Evolutionary conservation across 495 filamentous ascomycete genomes (phyloP), one percentile per base, ranked within the genome.

Genomic region (Entonaema liquescens): DNA sequence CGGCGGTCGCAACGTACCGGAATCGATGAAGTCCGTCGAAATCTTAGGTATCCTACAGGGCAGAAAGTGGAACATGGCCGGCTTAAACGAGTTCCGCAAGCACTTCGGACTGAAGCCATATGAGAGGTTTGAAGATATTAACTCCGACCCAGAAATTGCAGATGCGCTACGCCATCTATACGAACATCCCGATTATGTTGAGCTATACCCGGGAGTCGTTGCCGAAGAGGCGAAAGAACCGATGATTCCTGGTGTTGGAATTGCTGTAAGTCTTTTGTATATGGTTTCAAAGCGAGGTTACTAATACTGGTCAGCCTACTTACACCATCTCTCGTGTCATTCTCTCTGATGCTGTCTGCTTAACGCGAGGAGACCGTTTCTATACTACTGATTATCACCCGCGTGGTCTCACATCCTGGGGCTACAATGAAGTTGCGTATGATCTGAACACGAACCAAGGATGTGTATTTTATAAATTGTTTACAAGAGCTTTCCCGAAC

Each of bases 311-410:
- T 1, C 17, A 77, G 56, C 91, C 93, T 6, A 90, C 90, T 25
- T 97, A 89, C 79, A 97, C 93, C 13, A 90, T 92, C 54, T 94
- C 92, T 1, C 87, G 92, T 67, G 91, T 91, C 1, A 90, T 97
- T 58, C 83, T 97, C 5, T 94, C 92, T 0, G 94, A 97, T 76
- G 94, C 94, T 1, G 91, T 94, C 7, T 88, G 89, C 38, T 80
- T 97, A n/a, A 93, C 96, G 38, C 87, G 94, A 35, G 91, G 93
- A 17, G 94, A 97, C 77, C 85, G 94, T 5, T 94, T 95, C 80
- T 94, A 95, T 78, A 96, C 94, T 0, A 74, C 77, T 19, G 86
- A 89, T 69, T 94, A 92, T 76, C 91, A 88, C 33, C 87, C 94
- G 0, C 87, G 86, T 35, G 86, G 89, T 62, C 85, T 97, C 15